Base-by-base conservation (phyloP, 2,329 filamentous ascomycete genomes). In the Fusarium poae region DNA sequence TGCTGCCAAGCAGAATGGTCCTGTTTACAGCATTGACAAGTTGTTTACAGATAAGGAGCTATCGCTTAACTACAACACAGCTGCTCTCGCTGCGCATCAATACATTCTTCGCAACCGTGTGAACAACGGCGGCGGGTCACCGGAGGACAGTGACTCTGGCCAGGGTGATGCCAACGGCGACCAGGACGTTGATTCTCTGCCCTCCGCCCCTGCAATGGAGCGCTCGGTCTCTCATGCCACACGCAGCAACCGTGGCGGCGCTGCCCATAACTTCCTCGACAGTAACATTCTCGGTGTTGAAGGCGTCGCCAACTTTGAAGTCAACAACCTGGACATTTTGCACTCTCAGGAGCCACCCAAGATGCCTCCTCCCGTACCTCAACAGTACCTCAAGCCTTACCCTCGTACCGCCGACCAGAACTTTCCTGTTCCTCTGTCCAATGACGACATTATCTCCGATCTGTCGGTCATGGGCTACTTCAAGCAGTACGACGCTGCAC, bases 1-100 rank as follows among this genome's bases (percentile, higher is more conserved):
- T 59, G 80, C 82, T 56, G 80, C 85, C 58, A 86, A 86, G 74
- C 84, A 88, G 72, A 84, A 86, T 21, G 88, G 86, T 11, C 84
- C 87, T 0, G 79, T 88, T 3, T 90, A 89, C 76, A 90, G 86
- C 75, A 86, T 91, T 62, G 88, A 91, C 72, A 91, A 91, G 80
- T 84, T 91, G 37, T 91, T 91, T 51, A 91, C 89, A 0, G 89
- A 91, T 71, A 91, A 89, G 77, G 89, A 91, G 78, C 82, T 91
- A 30, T 84, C 86, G 6, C 84, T 91, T 81, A 87, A 87, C 29
- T 90, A 90, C 76, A 90, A 90, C 63, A 80, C 82, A 6, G 86
- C 89, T 7, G 88, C 89, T 30, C 72, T 89, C 21, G 88, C 88
- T 3, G 85, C 89, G 11, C 86, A 90, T 75, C 86, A 87, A 65